Base-by-base conservation (phyloP, 2,329 filamentous ascomycete species). In the Phaeophleospora eucalypticola region DNA sequence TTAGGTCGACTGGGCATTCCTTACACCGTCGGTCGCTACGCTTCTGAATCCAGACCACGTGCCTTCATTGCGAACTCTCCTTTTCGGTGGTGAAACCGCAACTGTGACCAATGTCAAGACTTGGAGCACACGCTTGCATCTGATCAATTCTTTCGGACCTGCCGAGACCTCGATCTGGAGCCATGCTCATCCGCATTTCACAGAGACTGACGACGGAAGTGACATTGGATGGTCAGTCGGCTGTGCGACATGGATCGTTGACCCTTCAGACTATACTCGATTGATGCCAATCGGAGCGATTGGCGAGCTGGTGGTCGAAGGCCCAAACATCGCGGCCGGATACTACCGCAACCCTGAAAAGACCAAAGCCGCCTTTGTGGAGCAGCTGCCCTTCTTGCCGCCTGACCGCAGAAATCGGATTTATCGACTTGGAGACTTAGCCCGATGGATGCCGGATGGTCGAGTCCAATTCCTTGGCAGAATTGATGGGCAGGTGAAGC, bases 401-500 rank as follows among this genome's bases (percentile, higher is more conserved):
- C n/a, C n/a, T n/a, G n/a, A n/a, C n/a, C n/a, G n/a, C n/a, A n/a
- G n/a, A n/a, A 19, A 7, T 14, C 62, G 60, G 60, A 36, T 49
- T 7, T n/a, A 3, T n/a, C 41, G 7, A 35, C 32, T 2, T 44
- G 47, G 2, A 4, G 12, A 9, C 18, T 3, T 24, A 4, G 43
- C 43, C 10, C n/a, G 34, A 7, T 29, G 45, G 70, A 78, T 36
- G 61, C 66, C 14, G 74, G 74, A 75, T 27, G 47, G 50, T 16
- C 35, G 41, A 18, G 24, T 53, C 20, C 68, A 48, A 83, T 83
- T 80, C 49, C 69, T 83, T 33, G 81, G 82, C 14, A 73, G 84
- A 36, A 83, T 81, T 54, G 50, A 56, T 19, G 39, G 18, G 7
- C 78, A 77, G 16, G 77, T 84, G 45, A 86, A 87, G 65, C 66